Base-by-base conservation (phyloP, 192 early-diverging fungal species). In the Mycoemilia scoparia region DNA sequence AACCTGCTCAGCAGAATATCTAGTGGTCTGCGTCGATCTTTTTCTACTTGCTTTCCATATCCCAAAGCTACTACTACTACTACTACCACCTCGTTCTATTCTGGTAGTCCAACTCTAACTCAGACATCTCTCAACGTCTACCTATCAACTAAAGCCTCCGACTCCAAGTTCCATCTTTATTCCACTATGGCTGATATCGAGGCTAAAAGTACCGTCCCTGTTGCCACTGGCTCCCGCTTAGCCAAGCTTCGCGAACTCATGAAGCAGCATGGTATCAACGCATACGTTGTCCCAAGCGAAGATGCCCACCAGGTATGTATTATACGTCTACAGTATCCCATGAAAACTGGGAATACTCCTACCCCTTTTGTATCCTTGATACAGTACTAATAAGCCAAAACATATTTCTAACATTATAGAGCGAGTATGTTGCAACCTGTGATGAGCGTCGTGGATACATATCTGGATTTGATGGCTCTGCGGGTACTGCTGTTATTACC, bases 401-500 rank as follows among this genome's bases (percentile, higher is more conserved):
- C 14, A 29, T 22, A 13, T 34, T 21, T 24, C 27, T 14, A 13
- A 22, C 3, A 5, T 33, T 24, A 20, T 51, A 89, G 84, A 87
- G 83, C 60, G 89, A 95, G 67, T 97, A 97, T 43, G 82, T 90
- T 44, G 84, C 87, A 16, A 67, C 65, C 13, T 79, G 77, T 54
- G 89, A 97, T 47, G 75, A 68, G 36, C 76, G 93, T 12, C 81
- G 93, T 19, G 63, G 66, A 18, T 97, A 69, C 55, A 92, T 97
- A 49, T 85, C 81, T 3, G 88, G 88, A 22, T 97, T 97, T 51
- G 83, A 77, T 31, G 93, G 93, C n/a, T 97, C 93, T 12, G 89
- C 93, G n/a, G 87, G 85, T 55, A 73, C 78, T 33, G 93, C 89
- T 5, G 72, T 97, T 25, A 73, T 97, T 11, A 79, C 85, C 2